These are phyloP conservation scores for Nicotiana attenuata DNA, from an alignment of 257 asterid species.

Conservation along the genomic window DNA sequence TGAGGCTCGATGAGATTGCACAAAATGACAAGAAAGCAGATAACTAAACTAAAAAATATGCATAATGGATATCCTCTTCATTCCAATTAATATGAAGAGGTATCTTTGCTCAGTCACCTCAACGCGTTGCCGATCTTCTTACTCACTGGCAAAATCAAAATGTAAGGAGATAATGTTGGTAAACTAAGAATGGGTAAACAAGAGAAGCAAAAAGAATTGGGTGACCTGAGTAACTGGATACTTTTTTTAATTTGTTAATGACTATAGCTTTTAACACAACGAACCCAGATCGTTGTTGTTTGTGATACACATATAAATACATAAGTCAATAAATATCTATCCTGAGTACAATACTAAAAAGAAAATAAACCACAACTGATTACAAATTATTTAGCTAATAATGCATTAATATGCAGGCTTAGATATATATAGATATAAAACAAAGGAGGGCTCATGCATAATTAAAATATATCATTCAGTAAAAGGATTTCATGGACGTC, in stretches of 20 bases:
- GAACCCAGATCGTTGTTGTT: not conserved
- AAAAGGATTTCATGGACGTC: not conserved
- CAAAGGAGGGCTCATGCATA: not conserved
- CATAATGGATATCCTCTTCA: too few species aligned
- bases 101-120: too few species aligned
- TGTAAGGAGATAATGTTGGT: not conserved
- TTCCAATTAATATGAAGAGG: too few species aligned
- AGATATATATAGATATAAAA: not conserved
- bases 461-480: not conserved
- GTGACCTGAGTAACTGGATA: not conserved
- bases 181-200: not conserved
- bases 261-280: too few species aligned
- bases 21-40: too few species aligned
- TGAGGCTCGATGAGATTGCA: too few species aligned
- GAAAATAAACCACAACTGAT: not conserved
- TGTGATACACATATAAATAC: not conserved
- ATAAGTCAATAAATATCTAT: not conserved
- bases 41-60: too few species aligned
- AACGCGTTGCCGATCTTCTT: too few species aligned
- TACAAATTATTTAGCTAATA: not conserved
- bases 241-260: too few species aligned
- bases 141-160: too few species aligned
- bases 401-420: not conserved
- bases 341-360: not conserved
- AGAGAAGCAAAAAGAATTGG: not conserved